A percentile compares a stretch with the other conserved stretches of the same genome.
These are phyloP conservation scores for Lipomyces anomalus DNA, from an alignment of 805 yeast species.

Conservation along the genomic window DNA sequence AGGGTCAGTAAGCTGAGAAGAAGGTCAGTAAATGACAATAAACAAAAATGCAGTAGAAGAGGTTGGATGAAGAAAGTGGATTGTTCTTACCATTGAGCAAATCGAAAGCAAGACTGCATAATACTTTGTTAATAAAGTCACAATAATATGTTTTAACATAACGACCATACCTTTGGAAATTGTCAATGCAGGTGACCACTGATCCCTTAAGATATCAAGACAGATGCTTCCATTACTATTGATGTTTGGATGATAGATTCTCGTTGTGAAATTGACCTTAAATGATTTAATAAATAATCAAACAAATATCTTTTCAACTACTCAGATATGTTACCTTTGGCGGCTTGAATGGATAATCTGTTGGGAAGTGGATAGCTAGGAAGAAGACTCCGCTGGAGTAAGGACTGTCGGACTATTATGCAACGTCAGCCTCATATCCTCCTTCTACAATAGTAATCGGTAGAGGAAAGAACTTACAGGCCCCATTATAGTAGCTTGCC, in stretches of 20 bases:
- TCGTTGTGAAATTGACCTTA: slow-evolving; percentile 75
- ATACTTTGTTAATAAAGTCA: background rate
- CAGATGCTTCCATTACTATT: slow-evolving; percentile 94
- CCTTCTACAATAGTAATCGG: background rate
- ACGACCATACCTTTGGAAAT: slow-evolving; percentile 78
- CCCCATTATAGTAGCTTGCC: slow-evolving; percentile 99
- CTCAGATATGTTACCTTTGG: slow-evolving; percentile 56
- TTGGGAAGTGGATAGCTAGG: slow-evolving; percentile 94
- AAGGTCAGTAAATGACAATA: background rate
- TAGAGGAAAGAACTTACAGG: slow-evolving; percentile 40
- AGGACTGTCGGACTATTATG: slow-evolving; percentile 64
- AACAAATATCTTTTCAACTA: background rate
- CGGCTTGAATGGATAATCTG: slow-evolving; percentile 98
- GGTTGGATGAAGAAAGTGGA: no score
- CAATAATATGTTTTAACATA: no score
- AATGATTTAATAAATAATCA: background rate
- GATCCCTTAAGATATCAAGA: slow-evolving; percentile 92
- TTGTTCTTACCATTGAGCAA: slow-evolving; percentile 57
- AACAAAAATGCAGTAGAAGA: background rate
- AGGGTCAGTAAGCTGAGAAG: slow-evolving; percentile 70
- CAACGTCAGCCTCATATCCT: slow-evolving; percentile 1
- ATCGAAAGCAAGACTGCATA: slow-evolving; percentile 86
- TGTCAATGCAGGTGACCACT: slow-evolving; percentile 98
- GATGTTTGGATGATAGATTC: slow-evolving; percentile 96
- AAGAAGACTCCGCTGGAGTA: slow-evolving; percentile 91